Evolutionary conservation across 345 rosid genomes (phyloP).

Genomic region (Gossypium longicalyx): DNA sequence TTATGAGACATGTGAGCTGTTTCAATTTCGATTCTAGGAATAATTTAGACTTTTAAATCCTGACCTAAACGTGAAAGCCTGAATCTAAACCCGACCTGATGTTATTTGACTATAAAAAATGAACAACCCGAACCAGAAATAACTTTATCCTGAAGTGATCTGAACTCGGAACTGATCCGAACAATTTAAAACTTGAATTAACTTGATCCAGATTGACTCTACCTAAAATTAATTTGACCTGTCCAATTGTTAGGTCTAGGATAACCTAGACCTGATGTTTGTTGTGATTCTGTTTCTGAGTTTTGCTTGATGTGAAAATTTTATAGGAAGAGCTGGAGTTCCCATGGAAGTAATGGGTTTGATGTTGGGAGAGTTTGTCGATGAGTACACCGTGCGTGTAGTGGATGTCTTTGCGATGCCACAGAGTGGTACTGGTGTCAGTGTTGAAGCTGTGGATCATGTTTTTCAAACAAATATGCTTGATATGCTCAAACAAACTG

Average conservation of each 20-base stretch:
- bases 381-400: slow-evolving; percentile 92
- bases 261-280: background rate
- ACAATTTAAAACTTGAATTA: no score
- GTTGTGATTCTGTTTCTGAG: slow-evolving; percentile 4
- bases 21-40: background rate
- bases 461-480: slow-evolving; percentile 99
- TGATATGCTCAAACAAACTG: slow-evolving; percentile 99
- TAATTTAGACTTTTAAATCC: background rate
- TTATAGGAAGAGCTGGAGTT: slow-evolving; percentile 93
- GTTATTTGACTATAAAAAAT: no score
- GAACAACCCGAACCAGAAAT: no score
- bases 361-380: slow-evolving; percentile 99
- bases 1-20: background rate
- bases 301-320: background rate
- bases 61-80: no score
- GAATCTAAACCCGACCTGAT: no score
- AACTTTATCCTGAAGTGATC: no score
- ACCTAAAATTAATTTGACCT: no score
- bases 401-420: slow-evolving; percentile 99
- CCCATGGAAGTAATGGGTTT: slow-evolving; percentile 99
- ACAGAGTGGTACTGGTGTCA: slow-evolving; percentile 98
- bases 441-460: slow-evolving; percentile 99
- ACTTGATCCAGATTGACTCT: no score
- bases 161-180: no score
- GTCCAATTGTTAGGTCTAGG: no score